These are phyloP conservation scores for Diaporthe helianthi DNA, from an alignment of 2,329 filamentous ascomycete species.

Conservation along the genomic window DNA sequence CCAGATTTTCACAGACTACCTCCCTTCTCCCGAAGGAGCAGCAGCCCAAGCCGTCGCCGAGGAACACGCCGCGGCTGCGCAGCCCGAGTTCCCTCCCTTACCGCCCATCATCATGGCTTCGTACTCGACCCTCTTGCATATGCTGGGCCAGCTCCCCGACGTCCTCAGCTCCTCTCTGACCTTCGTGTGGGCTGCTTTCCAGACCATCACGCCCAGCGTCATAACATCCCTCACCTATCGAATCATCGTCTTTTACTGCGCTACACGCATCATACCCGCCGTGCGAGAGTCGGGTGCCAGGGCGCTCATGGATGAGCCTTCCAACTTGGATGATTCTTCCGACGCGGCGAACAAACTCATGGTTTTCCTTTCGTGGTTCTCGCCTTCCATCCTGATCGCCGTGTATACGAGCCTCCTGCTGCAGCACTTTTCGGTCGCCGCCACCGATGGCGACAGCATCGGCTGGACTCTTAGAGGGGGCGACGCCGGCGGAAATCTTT, in stretches of 20 bases:
- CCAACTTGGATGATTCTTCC: conserved; percentile 73
- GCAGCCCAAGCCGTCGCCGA: conserved; percentile 53
- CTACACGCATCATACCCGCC: conserved; percentile 93
- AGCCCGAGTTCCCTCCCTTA: conserved; percentile 93
- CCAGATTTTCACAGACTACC: conserved; percentile 98
- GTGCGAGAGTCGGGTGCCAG: conserved; percentile 86
- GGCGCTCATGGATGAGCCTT: conserved; percentile 83
- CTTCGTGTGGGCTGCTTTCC: conserved; percentile 89
- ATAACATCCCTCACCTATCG: conserved; percentile 95
- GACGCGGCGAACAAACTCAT: conserved; percentile 83
- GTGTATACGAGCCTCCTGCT: conserved; percentile 95
- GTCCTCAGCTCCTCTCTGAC: conserved; percentile 84
- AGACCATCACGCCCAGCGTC: conserved; percentile 94
- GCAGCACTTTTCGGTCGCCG: conserved; percentile 86
- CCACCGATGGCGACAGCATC: conserved; percentile 57
- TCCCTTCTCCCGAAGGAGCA: conserved; percentile 73
- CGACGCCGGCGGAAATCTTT: conserved; percentile 82
- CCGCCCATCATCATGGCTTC: conserved; percentile 98
- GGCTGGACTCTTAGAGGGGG: conserved; percentile 88
- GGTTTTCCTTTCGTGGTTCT: conserved; percentile 90
- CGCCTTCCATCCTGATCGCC: conserved; percentile 90
- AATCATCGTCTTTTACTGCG: conserved; percentile 93
- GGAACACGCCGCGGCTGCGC: conserved; percentile 55
- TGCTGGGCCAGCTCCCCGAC: conserved; percentile 81
- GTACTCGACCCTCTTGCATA: conserved; percentile 88